phyloP scores from a whole-genome alignment of 78 protist genomes.

The Neovahlkampfia damariscottae region DNA sequence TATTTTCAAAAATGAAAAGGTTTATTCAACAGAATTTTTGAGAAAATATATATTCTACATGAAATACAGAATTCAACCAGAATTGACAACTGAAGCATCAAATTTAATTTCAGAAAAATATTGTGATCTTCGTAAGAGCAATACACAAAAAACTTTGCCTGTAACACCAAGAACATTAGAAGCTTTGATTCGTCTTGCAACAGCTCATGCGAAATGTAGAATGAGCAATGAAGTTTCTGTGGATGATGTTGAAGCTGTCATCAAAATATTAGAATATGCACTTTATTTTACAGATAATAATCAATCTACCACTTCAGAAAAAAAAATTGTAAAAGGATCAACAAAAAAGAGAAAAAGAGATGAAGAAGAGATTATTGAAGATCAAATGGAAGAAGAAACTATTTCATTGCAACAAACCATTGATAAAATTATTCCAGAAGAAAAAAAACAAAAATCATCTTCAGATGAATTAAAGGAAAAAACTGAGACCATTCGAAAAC shows the following conservation, averaged over 20 bases:
- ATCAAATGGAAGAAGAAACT: not conserved
- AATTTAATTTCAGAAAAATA: not conserved
- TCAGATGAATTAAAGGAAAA: too few species aligned
- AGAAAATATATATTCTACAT: not conserved
- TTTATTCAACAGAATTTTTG: not conserved
- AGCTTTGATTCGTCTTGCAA: slow-evolving; percentile 86
- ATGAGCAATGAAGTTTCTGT: slow-evolving; percentile 28
- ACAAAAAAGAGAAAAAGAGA: not conserved
- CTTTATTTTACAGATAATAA: not conserved
- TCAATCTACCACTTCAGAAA: too few species aligned
- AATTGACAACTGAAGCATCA: slow-evolving; percentile 7
- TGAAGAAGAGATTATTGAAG: not conserved
- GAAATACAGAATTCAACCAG: slow-evolving; percentile 7
- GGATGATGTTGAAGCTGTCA: slow-evolving; percentile 22
- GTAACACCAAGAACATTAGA: slow-evolving; percentile 95
- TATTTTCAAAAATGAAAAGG: not conserved
- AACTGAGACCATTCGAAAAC: too few species aligned
- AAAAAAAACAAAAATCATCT: too few species aligned
- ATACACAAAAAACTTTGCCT: slow-evolving; percentile 38
- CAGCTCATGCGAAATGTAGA: slow-evolving; percentile 91
- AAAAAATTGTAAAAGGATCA: not conserved
- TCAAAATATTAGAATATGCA: not conserved
- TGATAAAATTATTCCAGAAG: too few species aligned
- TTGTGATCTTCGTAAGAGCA: not conserved
- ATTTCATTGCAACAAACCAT: too few species aligned